phyloP scores from a whole-genome alignment of 192 early-diverging fungal genomes.

The Coemansia sp. region DNA sequence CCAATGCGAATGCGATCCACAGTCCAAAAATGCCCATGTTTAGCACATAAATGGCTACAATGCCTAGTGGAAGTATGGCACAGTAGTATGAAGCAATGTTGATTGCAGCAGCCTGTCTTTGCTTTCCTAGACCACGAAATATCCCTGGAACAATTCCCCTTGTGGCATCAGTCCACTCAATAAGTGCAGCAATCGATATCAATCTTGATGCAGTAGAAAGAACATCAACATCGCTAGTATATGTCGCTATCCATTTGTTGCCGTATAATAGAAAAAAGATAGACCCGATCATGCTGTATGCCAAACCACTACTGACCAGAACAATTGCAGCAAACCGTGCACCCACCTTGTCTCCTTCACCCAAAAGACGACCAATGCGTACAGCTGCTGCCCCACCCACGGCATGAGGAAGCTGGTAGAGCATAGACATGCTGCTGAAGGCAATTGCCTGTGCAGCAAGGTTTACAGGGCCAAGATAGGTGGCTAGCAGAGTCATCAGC shows the following conservation, averaged over 20 bases:
- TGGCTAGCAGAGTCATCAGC: conserved; percentile 53
- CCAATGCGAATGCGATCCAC: conserved; percentile 41
- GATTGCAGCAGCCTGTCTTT: conserved; percentile 52
- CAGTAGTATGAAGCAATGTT: conserved; percentile 58
- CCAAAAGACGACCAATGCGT: conserved; percentile 57
- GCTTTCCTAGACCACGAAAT: conserved; percentile 58
- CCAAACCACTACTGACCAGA: conserved; percentile 33
- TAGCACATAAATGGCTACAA: conserved; percentile 27
- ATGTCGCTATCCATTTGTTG: conserved; percentile 62
- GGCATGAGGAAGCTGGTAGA: conserved; percentile 59
- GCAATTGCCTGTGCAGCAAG: conserved; percentile 63
- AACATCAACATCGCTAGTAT: conserved; percentile 39
- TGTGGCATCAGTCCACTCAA: conserved; percentile 57
- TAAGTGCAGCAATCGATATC: conserved; percentile 30
- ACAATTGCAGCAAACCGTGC: conserved; percentile 56
- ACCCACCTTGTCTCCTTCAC: conserved; percentile 30
- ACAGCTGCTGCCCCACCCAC: conserved; percentile 58
- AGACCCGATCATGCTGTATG: conserved; percentile 58
- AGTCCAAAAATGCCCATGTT: conserved; percentile 37
- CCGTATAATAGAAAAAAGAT: conserved; percentile 40
- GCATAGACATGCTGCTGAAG: conserved; percentile 56
- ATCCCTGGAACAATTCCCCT: conserved; percentile 63
- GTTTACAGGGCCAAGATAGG: conserved; percentile 55
- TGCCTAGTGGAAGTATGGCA: conserved; percentile 53
- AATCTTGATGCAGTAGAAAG: conserved; percentile 28